phyloP scores from a whole-genome alignment of 371 early-diverging fungal species.

The Fennellomyces sp. region DNA sequence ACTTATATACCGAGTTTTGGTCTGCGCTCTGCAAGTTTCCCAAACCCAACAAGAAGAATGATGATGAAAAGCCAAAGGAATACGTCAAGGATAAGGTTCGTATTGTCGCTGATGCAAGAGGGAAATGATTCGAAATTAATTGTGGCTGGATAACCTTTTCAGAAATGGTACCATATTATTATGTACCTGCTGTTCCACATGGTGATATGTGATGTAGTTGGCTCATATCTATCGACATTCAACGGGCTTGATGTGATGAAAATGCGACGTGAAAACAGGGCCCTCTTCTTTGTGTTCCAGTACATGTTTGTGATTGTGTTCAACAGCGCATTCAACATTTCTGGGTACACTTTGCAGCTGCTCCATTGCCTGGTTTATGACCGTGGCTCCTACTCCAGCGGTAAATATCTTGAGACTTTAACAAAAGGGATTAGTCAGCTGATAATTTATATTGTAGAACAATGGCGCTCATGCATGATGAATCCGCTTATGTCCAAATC shows the following conservation, averaged over 20 bases:
- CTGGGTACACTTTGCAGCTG: slow-evolving; percentile 30
- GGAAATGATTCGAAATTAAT: neutral
- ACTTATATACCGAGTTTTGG: slow-evolving; percentile 38
- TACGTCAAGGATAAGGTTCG: slow-evolving; percentile 38
- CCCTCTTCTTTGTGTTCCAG: slow-evolving; percentile 26
- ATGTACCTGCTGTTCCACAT: slow-evolving; percentile 12
- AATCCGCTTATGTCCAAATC: slow-evolving; percentile 32
- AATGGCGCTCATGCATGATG: slow-evolving; percentile 38
- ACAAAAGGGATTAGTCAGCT: no score
- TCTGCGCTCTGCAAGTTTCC: slow-evolving; percentile 40
- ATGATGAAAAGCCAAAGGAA: slow-evolving; percentile 19
- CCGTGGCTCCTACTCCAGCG: slow-evolving; percentile 37
- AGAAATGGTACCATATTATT: slow-evolving; percentile 47
- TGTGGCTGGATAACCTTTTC: neutral
- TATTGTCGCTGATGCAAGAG: no score
- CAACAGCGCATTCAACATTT: slow-evolving; percentile 29
- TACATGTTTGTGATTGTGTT: slow-evolving; percentile 13
- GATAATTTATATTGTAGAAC: slow-evolving; percentile 29
- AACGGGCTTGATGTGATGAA: slow-evolving; percentile 17
- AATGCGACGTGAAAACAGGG: slow-evolving; percentile 14
- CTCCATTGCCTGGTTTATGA: slow-evolving; percentile 33
- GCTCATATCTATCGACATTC: slow-evolving; percentile 27
- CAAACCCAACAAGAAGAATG: slow-evolving; percentile 13
- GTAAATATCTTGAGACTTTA: no score
- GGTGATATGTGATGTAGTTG: slow-evolving; percentile 24